Evolutionary conservation across 2,329 filamentous ascomycete species (phyloP), one percentile per base, ranked within the genome.

Genomic region (Verruconis gallopava): DNA sequence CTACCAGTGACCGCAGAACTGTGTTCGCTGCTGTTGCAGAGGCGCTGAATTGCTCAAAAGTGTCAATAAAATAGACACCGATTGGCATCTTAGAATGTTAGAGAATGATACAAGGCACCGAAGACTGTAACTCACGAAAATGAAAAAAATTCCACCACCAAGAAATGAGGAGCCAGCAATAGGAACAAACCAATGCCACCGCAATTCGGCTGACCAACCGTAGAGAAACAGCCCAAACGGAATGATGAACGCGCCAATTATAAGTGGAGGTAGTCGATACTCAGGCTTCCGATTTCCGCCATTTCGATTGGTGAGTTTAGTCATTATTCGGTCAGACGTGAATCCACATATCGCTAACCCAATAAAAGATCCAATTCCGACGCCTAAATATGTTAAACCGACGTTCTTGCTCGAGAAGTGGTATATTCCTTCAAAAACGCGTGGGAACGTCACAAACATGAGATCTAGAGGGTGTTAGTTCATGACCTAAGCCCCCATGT

Each of bases 381-480:
- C 46, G 1, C 59, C 63, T 1, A 66, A 44, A 40, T 62, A 68
- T 0, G 58, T 58, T 3, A 68, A 55, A 1, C 65, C 65, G 1
- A 57, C 52, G 5, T 54, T 53, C 15, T 57, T 55, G 11, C 55
- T 53, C 19, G 53, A 54, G 55, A 64, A 67, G 43, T 50, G 47
- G 45, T 68, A 68, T 33, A 57, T 52, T 5, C 50, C 48, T 4
- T 50, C 53, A 47, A 64, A 68, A 3, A 67, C 62, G 15, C 52
- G 51, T 0, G 63, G 63, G 44, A 67, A 65, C 0, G 64, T 67
- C 28, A 61, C 66, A 50, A 67, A 67, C 3, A 67, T 52, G 30
- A 68, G 57, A 48, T 66, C 25, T 30, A 30, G 9, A 9, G 6
- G 25, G 9, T 30, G 25, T 30, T n/a, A 30, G 25, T n/a, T 9